phyloP scores from a whole-genome alignment of 495 filamentous ascomycete genomes.

The Talaromyces nanjingensis region DNA sequence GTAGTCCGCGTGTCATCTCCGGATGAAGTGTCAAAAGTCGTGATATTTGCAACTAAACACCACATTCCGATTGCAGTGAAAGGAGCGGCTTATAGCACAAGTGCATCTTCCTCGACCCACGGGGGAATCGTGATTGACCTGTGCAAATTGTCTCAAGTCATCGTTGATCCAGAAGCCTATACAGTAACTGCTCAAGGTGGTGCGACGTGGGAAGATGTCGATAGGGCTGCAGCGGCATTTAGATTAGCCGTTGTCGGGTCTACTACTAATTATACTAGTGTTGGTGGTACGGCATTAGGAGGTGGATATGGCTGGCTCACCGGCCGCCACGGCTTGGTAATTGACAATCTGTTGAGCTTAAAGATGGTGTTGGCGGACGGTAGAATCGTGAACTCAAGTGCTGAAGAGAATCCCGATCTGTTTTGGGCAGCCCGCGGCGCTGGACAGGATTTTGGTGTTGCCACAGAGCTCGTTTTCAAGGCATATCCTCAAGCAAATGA shows the following conservation, averaged over 20 bases:
- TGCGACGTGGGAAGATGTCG: conserved; percentile 42
- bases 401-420: conserved; percentile 27
- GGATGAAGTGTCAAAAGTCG: neutral
- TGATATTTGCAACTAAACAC: conserved; percentile 17
- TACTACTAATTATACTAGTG: conserved; percentile 47
- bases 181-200: conserved; percentile 42
- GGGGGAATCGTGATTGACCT: conserved; percentile 45
- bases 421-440: conserved; percentile 39
- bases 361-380: conserved; percentile 41
- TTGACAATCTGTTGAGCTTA: conserved; percentile 39
- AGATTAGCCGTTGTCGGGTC: conserved; percentile 47
- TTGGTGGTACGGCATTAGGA: conserved; percentile 46
- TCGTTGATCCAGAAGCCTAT: conserved; percentile 29
- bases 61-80: conserved; percentile 41
- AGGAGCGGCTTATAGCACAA: conserved; percentile 47
- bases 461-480: conserved; percentile 31
- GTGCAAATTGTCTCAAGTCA: conserved; percentile 32
- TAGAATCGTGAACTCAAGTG: conserved; percentile 21
- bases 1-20: neutral
- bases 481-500: conserved; percentile 22
- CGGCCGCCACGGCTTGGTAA: conserved; percentile 34
- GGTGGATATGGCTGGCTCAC: conserved; percentile 46
- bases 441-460: conserved; percentile 33
- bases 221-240: conserved; percentile 30
- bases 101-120: conserved; percentile 40